These are phyloP conservation scores for Fusarium floridanum DNA, from an alignment of 2,329 filamentous ascomycete species.

Conservation along the genomic window DNA sequence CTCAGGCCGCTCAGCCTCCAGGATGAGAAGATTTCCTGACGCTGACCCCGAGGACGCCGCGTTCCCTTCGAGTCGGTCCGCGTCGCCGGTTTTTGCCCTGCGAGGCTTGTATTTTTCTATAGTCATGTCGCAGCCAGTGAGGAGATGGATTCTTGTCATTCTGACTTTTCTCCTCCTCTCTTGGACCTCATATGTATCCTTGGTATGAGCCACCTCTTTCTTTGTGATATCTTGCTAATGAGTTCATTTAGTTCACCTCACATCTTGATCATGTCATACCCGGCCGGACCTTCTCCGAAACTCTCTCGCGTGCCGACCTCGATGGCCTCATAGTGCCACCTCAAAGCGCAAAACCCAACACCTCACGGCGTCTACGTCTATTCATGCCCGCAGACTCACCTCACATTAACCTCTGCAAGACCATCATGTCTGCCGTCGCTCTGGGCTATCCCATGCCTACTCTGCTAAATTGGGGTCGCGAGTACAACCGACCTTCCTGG, in stretches of 20 bases:
- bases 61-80: constrained; percentile 11
- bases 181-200: constrained; percentile 12
- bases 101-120: background rate
- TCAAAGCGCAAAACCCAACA: background rate
- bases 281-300: background rate
- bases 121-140: background rate
- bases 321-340: constrained; percentile 18
- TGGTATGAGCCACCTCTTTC: background rate
- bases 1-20: constrained; percentile 22
- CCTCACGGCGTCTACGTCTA: constrained; percentile 49
- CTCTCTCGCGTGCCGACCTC: constrained; percentile 26
- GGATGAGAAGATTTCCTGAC: constrained; percentile 24
- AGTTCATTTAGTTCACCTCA: constrained; percentile 23
- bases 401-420: constrained; percentile 55
- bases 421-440: constrained; percentile 54
- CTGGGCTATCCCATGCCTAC: constrained; percentile 55
- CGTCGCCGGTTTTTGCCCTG: constrained; percentile 5
- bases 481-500: constrained; percentile 54
- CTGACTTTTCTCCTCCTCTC: constrained; percentile 15
- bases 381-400: constrained; percentile 56
- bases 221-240: background rate
- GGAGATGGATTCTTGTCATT: constrained; percentile 12
- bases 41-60: constrained; percentile 29
- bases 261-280: background rate
- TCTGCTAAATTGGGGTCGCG: constrained; percentile 54